Evolutionary conservation across 2,329 filamentous ascomycete species (phyloP).

Genomic region (Pseudogymnoascus sp.): DNA sequence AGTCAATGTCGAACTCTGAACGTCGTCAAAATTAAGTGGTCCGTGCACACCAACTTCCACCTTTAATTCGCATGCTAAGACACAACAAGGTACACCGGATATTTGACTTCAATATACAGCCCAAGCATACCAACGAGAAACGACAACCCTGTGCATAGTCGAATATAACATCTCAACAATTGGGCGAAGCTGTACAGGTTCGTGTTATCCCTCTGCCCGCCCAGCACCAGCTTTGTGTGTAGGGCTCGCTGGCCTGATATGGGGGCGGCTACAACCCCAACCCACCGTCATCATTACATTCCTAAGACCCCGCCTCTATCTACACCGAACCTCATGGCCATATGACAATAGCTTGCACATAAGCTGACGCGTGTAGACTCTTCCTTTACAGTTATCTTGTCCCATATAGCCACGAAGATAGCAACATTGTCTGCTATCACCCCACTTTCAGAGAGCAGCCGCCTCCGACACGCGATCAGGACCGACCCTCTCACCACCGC

Average conservation of each 20-base stretch:
- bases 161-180: constrained; percentile 9
- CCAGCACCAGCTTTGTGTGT: background rate
- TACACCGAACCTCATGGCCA: background rate
- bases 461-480: constrained; percentile 6
- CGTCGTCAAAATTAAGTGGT: constrained; percentile 4
- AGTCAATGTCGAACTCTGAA: constrained; percentile 8
- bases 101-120: constrained; percentile 8
- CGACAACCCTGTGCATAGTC: constrained; percentile 9
- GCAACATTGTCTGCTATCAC: constrained; percentile 7
- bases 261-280: constrained; percentile 7
- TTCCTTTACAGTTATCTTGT: background rate
- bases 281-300: constrained; percentile 9
- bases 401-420: constrained; percentile 3
- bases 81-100: constrained; percentile 10
- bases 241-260: constrained; percentile 4
- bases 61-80: constrained; percentile 11
- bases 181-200: constrained; percentile 8
- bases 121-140: constrained; percentile 9
- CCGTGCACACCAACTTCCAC: constrained; percentile 10
- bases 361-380: constrained; percentile 5
- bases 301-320: constrained; percentile 9
- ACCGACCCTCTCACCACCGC: constrained; percentile 3
- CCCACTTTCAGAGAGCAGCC: constrained; percentile 3
- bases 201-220: background rate
- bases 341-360: background rate